phyloP scores from a whole-genome alignment of 225 moss, liverwort and hornwort genomes.

The Thuidium tamariscinum region DNA sequence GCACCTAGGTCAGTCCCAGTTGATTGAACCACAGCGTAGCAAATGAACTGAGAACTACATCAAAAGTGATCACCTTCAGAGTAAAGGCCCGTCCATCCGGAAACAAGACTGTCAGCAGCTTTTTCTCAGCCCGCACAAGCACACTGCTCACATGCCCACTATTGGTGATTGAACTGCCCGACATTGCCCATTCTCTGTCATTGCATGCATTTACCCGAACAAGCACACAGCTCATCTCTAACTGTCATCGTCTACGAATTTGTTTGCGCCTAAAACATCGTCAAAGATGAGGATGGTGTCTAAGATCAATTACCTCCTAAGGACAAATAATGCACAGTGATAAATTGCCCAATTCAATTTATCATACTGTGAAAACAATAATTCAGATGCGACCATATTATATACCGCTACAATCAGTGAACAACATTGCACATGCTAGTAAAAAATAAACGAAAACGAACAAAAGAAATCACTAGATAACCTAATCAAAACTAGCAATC shows the following conservation, averaged over 20 bases:
- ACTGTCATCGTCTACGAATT: background rate
- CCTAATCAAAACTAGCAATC: background rate
- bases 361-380: background rate
- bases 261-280: background rate
- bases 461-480: background rate
- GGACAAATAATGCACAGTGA: background rate
- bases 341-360: background rate
- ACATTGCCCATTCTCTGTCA: constrained; percentile 29
- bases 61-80: constrained; percentile 54
- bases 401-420: background rate
- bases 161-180: constrained; percentile 32
- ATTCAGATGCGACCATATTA: background rate
- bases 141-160: constrained; percentile 72
- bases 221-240: constrained; percentile 15
- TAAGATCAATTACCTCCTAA: background rate
- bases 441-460: background rate
- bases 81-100: constrained; percentile 88
- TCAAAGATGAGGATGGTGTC: background rate
- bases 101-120: constrained; percentile 87
- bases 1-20: background rate
- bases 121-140: constrained; percentile 82
- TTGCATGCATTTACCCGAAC: constrained; percentile 3
- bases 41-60: background rate
- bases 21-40: background rate
- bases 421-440: background rate